phyloP scores from a whole-genome alignment of 2,329 filamentous ascomycete genomes.

The Ophiostoma australiae region DNA sequence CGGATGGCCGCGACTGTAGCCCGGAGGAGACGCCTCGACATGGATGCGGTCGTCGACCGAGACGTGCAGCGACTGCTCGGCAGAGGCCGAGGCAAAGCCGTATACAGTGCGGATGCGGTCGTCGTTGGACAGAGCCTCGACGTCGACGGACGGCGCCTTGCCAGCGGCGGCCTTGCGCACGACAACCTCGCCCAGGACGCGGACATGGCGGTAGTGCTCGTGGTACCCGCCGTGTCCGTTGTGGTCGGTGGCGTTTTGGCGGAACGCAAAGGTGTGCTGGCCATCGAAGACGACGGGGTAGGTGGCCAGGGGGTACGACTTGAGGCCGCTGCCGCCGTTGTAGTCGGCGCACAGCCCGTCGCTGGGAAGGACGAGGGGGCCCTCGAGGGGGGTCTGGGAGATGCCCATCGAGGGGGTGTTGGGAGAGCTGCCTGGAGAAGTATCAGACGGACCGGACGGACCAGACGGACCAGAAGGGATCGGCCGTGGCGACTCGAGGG shows the following conservation, averaged over 20 bases:
- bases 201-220: constrained; percentile 31
- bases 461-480: neutral
- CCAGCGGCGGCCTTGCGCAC: constrained; percentile 35
- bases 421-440: neutral
- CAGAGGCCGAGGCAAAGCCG: constrained; percentile 31
- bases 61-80: constrained; percentile 34
- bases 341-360: neutral
- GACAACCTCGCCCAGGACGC: constrained; percentile 44
- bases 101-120: constrained; percentile 35
- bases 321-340: neutral
- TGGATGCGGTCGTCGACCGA: constrained; percentile 20
- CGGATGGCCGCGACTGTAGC: constrained; percentile 32
- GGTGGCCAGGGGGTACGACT: neutral
- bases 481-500: neutral
- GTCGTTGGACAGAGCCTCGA: constrained; percentile 46
- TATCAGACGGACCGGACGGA: neutral
- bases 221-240: neutral
- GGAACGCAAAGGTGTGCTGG: constrained; percentile 20
- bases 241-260: constrained; percentile 18
- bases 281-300: constrained; percentile 36
- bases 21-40: neutral
- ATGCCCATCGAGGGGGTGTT: neutral
- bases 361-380: constrained; percentile 21
- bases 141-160: constrained; percentile 36
- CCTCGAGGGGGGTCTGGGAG: constrained; percentile 16